phyloP scores from a whole-genome alignment of 1,284 basidiomycete genomes.

The Pseudozyma tsukubaensis region DNA sequence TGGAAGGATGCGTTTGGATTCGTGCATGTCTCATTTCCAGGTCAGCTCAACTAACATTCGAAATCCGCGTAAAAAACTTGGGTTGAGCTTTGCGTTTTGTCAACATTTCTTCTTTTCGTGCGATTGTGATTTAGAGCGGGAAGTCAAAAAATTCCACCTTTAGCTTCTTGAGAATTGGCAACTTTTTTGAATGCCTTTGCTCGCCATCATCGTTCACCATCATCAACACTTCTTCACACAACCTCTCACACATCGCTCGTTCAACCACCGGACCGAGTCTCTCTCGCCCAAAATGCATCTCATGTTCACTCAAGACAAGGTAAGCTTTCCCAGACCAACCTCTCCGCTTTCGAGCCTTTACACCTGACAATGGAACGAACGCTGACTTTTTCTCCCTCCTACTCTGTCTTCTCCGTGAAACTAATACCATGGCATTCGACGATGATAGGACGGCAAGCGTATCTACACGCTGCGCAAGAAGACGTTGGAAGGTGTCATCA shows the following conservation, averaged over 20 bases:
- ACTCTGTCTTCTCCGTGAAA: not conserved
- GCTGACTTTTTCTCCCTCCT: not conserved
- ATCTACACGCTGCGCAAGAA: constrained; percentile 68
- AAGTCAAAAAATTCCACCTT: constrained; percentile 6
- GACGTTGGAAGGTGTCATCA: constrained; percentile 60
- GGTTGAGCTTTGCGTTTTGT: no score
- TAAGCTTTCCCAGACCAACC: constrained; percentile 25
- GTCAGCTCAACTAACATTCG: constrained; percentile 6
- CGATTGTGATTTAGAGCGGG: constrained; percentile 8
- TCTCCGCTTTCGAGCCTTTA: not conserved
- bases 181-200: constrained; percentile 3
- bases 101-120: constrained; percentile 14
- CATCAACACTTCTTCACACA: constrained; percentile 6
- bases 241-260: not conserved
- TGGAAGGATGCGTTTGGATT: constrained; percentile 26
- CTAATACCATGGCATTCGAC: not conserved
- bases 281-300: constrained; percentile 62
- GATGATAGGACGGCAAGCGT: constrained; percentile 64
- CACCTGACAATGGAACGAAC: no score
- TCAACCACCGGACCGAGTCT: not conserved
- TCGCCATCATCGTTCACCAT: constrained; percentile 1
- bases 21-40: constrained; percentile 17
- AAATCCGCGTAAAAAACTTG: not conserved
- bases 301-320: constrained; percentile 66
- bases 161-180: constrained; percentile 1